Evolutionary conservation across 352 stramenopile genomes (phyloP).

Genomic region (Globisporangium sylvaticum): DNA sequence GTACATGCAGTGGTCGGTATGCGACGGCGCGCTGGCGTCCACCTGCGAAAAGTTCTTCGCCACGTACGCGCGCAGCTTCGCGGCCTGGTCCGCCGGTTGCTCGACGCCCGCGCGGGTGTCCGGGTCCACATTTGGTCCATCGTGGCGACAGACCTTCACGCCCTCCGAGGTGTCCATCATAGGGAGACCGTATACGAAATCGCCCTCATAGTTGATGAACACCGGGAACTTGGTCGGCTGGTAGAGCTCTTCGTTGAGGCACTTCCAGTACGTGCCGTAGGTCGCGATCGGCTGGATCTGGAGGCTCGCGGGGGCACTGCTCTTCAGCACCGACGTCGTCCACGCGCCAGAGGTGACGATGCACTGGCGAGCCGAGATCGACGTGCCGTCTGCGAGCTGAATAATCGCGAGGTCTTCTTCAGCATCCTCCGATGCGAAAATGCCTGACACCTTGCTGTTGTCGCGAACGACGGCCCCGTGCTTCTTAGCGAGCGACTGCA

Average conservation of each 20-base stretch:
- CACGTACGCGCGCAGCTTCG: slow-evolving; percentile 34
- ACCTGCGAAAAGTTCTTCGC: slow-evolving; percentile 45
- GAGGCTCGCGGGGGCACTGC: slow-evolving; percentile 20
- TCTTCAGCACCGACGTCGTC: slow-evolving; percentile 34
- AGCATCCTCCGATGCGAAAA: slow-evolving; percentile 18
- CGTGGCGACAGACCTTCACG: slow-evolving; percentile 76
- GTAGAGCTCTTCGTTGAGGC: slow-evolving; percentile 33
- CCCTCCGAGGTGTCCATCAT: slow-evolving; percentile 40
- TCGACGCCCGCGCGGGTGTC: slow-evolving; percentile 32
- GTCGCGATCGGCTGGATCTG: slow-evolving; percentile 55
- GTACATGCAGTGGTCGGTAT: slow-evolving; percentile 78
- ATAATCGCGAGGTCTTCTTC: slow-evolving; percentile 26
- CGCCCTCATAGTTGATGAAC: slow-evolving; percentile 61
- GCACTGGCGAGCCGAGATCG: slow-evolving; percentile 31
- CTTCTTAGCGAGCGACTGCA: slow-evolving; percentile 36
- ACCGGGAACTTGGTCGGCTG: slow-evolving; percentile 48
- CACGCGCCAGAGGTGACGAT: slow-evolving; percentile 58
- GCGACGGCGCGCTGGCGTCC: slow-evolving; percentile 31
- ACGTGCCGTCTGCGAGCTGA: slow-evolving; percentile 23
- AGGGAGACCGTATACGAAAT: slow-evolving; percentile 49
- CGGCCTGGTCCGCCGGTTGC: slow-evolving; percentile 25
- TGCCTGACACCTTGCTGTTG: slow-evolving; percentile 22
- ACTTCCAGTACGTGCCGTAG: slow-evolving; percentile 67
- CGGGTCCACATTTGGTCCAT: slow-evolving; percentile 41
- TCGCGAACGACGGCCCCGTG: slow-evolving; percentile 42